phyloP scores from a whole-genome alignment of 2,329 filamentous ascomycete species.

The Metarhizium guizhouense region DNA sequence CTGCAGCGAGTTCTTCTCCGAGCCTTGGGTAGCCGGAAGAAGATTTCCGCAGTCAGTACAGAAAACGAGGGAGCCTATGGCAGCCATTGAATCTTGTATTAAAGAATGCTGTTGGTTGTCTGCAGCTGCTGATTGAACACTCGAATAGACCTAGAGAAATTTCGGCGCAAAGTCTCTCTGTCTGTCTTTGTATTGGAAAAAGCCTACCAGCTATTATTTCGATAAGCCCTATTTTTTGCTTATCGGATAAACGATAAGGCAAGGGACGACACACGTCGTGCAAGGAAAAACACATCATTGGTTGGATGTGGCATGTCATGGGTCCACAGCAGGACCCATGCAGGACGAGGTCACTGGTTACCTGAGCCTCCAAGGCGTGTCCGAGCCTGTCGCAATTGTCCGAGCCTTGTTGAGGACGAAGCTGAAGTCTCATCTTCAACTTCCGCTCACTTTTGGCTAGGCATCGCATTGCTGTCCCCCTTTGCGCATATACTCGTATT shows the following conservation, averaged over 20 bases:
- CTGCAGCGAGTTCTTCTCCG: conserved; percentile 62
- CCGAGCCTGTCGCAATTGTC: neutral
- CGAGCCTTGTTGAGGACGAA: neutral
- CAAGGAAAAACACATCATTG: conserved; percentile 15
- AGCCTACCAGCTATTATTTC: neutral
- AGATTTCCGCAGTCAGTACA: conserved; percentile 90
- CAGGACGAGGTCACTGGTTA: neutral
- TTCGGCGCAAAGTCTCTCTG: neutral
- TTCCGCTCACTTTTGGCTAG: neutral
- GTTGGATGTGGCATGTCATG: neutral
- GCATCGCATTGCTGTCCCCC: neutral
- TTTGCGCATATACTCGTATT: neutral
- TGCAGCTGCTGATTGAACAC: neutral
- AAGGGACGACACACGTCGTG: conserved; percentile 10
- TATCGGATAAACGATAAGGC: conserved; percentile 22
- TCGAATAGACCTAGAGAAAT: neutral
- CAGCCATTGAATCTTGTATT: conserved; percentile 55
- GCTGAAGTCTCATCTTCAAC: neutral
- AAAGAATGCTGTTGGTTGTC: neutral
- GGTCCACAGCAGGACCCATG: conserved; percentile 1
- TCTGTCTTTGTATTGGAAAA: neutral
- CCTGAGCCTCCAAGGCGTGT: neutral
- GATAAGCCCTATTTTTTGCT: neutral
- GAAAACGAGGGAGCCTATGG: conserved; percentile 85
- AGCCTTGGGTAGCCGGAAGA: conserved; percentile 70